Evolutionary conservation across 169 alveolate genomes (phyloP).

Genomic region (Eimeria maxima): DNA sequence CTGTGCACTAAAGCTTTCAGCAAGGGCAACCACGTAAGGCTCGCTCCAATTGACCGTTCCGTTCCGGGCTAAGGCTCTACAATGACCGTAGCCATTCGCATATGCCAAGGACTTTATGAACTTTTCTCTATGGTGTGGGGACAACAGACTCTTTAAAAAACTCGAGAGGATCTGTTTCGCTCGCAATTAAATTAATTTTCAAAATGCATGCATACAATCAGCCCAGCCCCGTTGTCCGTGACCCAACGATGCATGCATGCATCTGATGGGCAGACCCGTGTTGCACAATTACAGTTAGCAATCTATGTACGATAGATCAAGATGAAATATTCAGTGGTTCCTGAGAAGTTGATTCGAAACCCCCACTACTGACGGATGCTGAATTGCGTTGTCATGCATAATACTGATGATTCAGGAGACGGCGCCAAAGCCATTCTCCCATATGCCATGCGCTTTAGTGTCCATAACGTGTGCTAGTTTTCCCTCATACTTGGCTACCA

Average conservation of each 20-base stretch:
- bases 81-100: background rate
- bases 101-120: background rate
- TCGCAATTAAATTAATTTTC: background rate
- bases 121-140: background rate
- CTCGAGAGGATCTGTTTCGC: background rate
- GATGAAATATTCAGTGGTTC: background rate
- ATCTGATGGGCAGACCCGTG: slow-evolving; percentile 54
- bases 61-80: background rate
- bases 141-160: background rate
- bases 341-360: background rate
- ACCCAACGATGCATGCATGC: slow-evolving; percentile 47
- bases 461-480: background rate
- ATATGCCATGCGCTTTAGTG: background rate
- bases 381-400: background rate
- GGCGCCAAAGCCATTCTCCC: background rate
- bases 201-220: background rate
- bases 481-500: background rate
- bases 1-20: background rate
- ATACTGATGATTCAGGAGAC: background rate
- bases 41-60: background rate
- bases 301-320: background rate
- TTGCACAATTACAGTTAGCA: background rate
- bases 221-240: slow-evolving; percentile 30
- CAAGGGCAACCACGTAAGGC: background rate
- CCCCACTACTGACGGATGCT: background rate